phyloP scores from a whole-genome alignment of 805 yeast species.

The Nakazawaea molendinolei region DNA sequence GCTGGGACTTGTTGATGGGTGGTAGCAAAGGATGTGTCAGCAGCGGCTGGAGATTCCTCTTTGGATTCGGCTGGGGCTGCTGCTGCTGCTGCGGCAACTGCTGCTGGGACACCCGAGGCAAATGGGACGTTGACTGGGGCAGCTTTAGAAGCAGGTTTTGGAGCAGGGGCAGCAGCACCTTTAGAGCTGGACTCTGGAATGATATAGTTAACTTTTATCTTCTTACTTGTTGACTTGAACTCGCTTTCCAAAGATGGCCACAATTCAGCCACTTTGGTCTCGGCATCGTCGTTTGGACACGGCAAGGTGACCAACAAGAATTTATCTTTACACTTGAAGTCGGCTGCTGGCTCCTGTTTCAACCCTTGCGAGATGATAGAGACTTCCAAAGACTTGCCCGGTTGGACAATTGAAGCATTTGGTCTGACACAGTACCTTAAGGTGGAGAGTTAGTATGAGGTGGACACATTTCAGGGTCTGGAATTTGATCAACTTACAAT shows the following conservation, averaged over 20 bases:
- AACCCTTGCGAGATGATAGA: slow-evolving; percentile 83
- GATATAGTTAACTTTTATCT: slow-evolving; percentile 14
- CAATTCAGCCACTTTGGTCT: slow-evolving; percentile 51
- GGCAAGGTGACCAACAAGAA: slow-evolving; percentile 86
- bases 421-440: slow-evolving; percentile 81
- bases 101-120: no score
- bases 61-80: not conserved
- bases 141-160: not conserved
- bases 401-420: slow-evolving; percentile 73
- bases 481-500: slow-evolving; percentile 32
- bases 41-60: slow-evolving; percentile 3
- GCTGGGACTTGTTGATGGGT: slow-evolving; percentile 5
- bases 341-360: slow-evolving; percentile 64
- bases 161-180: not conserved
- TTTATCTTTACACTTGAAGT: slow-evolving; percentile 83
- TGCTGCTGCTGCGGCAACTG: slow-evolving; percentile 1
- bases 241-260: slow-evolving; percentile 70
- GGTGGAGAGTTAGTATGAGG: slow-evolving; percentile 9
- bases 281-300: slow-evolving; percentile 51
- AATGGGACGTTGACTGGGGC: no score
- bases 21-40: slow-evolving; percentile 3
- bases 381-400: slow-evolving; percentile 68
- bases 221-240: slow-evolving; percentile 12
- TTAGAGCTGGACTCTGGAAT: no score
- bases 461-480: not conserved